Evolutionary conservation across 2,329 filamentous ascomycete genomes (phyloP), one percentile per base, ranked within the genome.

Genomic region (Aspergillus hortae): DNA sequence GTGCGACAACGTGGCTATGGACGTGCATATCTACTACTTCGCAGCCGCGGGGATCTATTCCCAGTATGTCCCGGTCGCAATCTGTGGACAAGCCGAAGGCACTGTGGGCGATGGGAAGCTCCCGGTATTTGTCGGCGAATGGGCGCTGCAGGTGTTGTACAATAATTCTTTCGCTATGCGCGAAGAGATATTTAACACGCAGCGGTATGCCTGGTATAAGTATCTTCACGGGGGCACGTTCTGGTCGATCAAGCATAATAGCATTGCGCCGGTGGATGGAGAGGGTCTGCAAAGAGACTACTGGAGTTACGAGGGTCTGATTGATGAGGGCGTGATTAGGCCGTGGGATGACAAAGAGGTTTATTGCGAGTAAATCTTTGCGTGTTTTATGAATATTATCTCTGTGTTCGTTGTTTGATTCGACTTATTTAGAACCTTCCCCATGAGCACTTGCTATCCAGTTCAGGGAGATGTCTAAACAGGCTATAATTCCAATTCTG

Each of bases 121-220:
- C 30, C 58, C 58, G 6, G 55, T 52, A 9, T 64, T 59, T 35
- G 56, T 62, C 12, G 56, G 52, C n/a, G 61, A 60, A 40, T 62
- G 56, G 60, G 48, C 56, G 10, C 53, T 64, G 19, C 44, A 61
- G 41, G 43, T 53, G 9, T 44, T 45, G 4, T 45, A 36, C 7
- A 36, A 38, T 41, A 61, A 61, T 25, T 44, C 46, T 4, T 44
- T 56, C 14, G 49, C 45, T 1, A 17, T 56, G 19, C 43, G 57
- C 4, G 43, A 46, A 12, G 14, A 43, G 23, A 56, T 53, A n/a
- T 49, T 63, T 14, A 49, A 49, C n/a, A 55, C 54, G 4, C 57
- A 59, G 2, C 46, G 57, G n/a, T 53, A 49, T 14, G 53, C 51
- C 14, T 59, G 48, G 47, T 35, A 23, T 3, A 42, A 56, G 21